Evolutionary conservation across 768 basidiomycete species (phyloP).

Genomic region (Lactarius deliciosus): DNA sequence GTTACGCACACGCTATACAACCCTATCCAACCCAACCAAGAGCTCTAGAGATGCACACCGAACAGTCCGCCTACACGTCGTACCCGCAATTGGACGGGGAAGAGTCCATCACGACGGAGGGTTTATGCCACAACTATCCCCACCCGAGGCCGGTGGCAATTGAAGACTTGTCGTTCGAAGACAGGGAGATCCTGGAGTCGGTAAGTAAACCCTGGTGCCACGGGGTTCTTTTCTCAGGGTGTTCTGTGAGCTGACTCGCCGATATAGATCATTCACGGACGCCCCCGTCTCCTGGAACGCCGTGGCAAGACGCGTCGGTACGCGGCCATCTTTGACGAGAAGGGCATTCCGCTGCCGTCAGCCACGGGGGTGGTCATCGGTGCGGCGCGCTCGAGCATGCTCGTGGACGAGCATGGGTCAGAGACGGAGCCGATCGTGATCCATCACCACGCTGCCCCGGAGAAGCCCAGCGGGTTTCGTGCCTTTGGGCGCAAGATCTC

Average conservation of each 20-base stretch:
- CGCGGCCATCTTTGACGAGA: constrained; percentile 27
- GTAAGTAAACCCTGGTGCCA: constrained; percentile 13
- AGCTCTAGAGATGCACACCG: constrained; percentile 13
- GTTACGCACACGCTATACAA: background rate
- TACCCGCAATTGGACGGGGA: constrained; percentile 20
- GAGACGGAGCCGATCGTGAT: constrained; percentile 19
- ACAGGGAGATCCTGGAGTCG: constrained; percentile 17
- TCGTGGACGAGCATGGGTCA: constrained; percentile 10
- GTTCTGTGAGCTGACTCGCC: constrained; percentile 4
- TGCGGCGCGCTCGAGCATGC: constrained; percentile 19
- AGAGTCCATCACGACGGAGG: constrained; percentile 4
- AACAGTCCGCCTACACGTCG: background rate
- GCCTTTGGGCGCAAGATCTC: constrained; percentile 23
- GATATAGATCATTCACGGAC: constrained; percentile 20
- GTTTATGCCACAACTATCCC: constrained; percentile 16
- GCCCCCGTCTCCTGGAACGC: constrained; percentile 19
- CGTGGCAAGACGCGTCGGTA: constrained; percentile 27
- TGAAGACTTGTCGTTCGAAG: constrained; percentile 12
- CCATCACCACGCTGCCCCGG: constrained; percentile 6
- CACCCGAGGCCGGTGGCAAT: constrained; percentile 15
- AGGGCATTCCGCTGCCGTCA: constrained; percentile 26
- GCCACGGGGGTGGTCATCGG: constrained; percentile 26
- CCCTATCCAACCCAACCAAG: background rate
- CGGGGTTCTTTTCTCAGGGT: background rate
- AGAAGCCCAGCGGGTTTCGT: constrained; percentile 18